A percentile compares a stretch with the other conserved stretches of the same genome.
Conservation (phyloP, 371 early-diverging fungal species). For the Fennellomyces sp. region DNA sequence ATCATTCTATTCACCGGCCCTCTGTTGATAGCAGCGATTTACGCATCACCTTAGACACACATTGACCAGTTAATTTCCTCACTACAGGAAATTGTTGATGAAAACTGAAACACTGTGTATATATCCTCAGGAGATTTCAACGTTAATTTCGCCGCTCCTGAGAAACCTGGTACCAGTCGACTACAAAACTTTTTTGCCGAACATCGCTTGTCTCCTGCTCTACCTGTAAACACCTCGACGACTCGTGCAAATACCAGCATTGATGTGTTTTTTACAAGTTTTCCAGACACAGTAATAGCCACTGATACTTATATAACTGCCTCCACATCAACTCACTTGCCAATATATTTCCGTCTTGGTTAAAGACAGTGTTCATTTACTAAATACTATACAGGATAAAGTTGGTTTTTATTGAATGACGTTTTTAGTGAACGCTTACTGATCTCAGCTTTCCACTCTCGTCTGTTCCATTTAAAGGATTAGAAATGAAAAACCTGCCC, state of each 20-base stretch:
- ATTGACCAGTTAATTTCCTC: not conserved
- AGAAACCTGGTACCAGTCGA: not conserved
- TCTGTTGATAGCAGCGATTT: not conserved
- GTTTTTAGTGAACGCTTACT: too few relatives aligned
- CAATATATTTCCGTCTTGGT: too few relatives aligned
- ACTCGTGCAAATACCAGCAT: not conserved
- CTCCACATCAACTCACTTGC: not conserved
- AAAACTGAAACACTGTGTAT: not conserved
- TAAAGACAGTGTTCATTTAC: too few relatives aligned
- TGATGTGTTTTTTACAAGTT: not conserved
- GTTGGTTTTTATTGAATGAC: too few relatives aligned
- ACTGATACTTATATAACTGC: not conserved
- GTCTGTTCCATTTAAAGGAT: too few relatives aligned
- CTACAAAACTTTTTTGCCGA: not conserved
- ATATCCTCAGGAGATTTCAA: not conserved
- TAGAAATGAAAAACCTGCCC: too few relatives aligned
- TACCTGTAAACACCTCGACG: not conserved
- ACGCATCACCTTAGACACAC: not conserved
- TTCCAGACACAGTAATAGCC: not conserved
- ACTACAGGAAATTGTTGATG: not conserved
- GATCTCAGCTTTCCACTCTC: too few relatives aligned
- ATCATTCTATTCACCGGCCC: not conserved
- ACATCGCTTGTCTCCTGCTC: not conserved
- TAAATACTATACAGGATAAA: too few relatives aligned
- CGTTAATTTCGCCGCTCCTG: not conserved